phyloP scores from a whole-genome alignment of 129 eudicot species.

The Flaveria linearis region DNA sequence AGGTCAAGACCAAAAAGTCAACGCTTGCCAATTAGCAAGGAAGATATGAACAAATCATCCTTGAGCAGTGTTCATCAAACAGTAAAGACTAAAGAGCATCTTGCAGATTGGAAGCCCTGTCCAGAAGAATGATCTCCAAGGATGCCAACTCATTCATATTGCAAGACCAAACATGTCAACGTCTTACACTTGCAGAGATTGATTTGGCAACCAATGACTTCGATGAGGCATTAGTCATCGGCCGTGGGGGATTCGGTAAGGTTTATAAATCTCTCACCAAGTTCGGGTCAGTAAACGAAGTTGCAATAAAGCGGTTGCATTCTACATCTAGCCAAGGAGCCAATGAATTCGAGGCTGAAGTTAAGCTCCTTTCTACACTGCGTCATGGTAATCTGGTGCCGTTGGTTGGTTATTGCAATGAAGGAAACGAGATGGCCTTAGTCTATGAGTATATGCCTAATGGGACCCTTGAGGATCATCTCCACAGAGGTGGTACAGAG shows the following conservation, averaged over 20 bases:
- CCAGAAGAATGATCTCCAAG: neutral
- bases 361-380: conserved; percentile 28
- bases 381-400: conserved; percentile 42
- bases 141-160: neutral
- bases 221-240: conserved; percentile 17
- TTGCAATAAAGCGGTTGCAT: conserved; percentile 36
- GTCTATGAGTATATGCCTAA: conserved; percentile 38
- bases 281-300: neutral
- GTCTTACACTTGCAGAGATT: conserved; percentile 24
- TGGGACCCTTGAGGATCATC: conserved; percentile 33
- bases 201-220: conserved; percentile 31
- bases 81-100: neutral
- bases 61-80: too few species aligned
- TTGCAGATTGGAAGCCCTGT: neutral
- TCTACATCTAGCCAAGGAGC: conserved; percentile 27
- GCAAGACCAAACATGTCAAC: conserved; percentile 19
- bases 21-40: too few species aligned
- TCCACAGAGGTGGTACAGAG: conserved; percentile 1
- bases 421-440: conserved; percentile 21
- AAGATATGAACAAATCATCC: too few species aligned
- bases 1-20: too few species aligned
- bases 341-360: conserved; percentile 27
- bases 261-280: conserved; percentile 27
- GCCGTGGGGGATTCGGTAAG: conserved; percentile 34
- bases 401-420: conserved; percentile 32